Percentiles rank a stretch among this genome's conserved stretches.
These are phyloP conservation scores for Phytophthora foliorum DNA, from an alignment of 352 stramenopile genomes.

Conservation along the genomic window DNA sequence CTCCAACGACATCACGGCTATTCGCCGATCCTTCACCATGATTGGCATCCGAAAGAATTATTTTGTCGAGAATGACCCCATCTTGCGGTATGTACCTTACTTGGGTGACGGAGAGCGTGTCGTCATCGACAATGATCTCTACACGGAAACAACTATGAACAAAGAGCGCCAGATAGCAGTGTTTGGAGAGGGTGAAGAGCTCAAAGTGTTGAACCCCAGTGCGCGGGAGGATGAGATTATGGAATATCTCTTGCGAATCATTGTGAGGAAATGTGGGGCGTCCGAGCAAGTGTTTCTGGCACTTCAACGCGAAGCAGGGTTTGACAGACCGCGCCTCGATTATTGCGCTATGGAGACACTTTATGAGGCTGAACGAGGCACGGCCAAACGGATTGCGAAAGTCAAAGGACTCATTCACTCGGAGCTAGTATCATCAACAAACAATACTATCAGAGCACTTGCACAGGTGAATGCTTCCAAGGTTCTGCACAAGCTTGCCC, in stretches of 20 bases:
- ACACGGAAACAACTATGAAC: slow-evolving; percentile 68
- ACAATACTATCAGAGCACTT: background rate
- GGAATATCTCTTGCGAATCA: slow-evolving; percentile 67
- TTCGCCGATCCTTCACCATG: slow-evolving; percentile 70
- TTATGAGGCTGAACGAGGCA: slow-evolving; percentile 28
- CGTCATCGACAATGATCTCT: slow-evolving; percentile 70
- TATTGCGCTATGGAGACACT: slow-evolving; percentile 60
- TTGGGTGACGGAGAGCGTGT: slow-evolving; percentile 79
- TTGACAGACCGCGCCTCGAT: slow-evolving; percentile 50
- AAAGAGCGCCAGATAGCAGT: slow-evolving; percentile 56
- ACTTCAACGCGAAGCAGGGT: slow-evolving; percentile 43
- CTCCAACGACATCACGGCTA: slow-evolving; percentile 47
- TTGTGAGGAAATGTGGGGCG: slow-evolving; percentile 56
- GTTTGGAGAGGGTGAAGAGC: slow-evolving; percentile 45
- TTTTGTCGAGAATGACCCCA: slow-evolving; percentile 83
- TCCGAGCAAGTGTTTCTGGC: slow-evolving; percentile 59
- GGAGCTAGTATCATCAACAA: slow-evolving; percentile 1
- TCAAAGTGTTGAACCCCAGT: slow-evolving; percentile 48
- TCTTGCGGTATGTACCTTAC: slow-evolving; percentile 91
- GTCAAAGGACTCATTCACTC: slow-evolving; percentile 33
- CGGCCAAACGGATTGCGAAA: slow-evolving; percentile 35
- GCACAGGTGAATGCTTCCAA: background rate
- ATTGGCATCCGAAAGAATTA: slow-evolving; percentile 80
- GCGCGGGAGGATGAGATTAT: slow-evolving; percentile 66
- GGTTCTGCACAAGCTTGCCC: slow-evolving; percentile 22